These are phyloP conservation scores for Hanseniaspora sp. DNA, from an alignment of 1,139 yeast genomes.

Conservation along the genomic window DNA sequence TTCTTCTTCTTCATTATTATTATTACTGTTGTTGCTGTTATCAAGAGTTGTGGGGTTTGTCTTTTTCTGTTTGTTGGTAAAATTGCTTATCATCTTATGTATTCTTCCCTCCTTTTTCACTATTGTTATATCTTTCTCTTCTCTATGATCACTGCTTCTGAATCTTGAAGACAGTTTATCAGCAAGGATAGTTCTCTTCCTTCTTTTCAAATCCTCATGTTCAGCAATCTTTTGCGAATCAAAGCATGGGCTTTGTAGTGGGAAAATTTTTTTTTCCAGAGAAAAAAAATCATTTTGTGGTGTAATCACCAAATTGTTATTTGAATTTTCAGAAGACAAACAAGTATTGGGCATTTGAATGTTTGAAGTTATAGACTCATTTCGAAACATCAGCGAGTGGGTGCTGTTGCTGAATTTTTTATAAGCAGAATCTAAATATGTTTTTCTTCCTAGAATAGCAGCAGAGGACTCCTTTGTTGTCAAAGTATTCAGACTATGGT, in stretches of 20 bases:
- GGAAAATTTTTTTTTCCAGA: not conserved
- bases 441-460: not conserved
- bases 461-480: not conserved
- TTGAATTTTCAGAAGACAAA: not conserved
- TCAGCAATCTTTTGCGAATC: conserved; percentile 1
- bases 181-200: not conserved
- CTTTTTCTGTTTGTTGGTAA: not conserved
- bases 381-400: not conserved
- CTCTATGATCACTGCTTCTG: not conserved
- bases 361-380: not conserved
- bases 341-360: not conserved
- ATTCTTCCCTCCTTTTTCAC: not conserved
- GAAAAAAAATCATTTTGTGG: not conserved
- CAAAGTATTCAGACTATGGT: not conserved
- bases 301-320: not conserved
- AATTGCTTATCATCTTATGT: not conserved
- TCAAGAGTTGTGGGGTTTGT: not conserved
- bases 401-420: not conserved
- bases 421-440: not conserved
- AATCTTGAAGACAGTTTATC: not conserved
- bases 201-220: not conserved
- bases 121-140: no score
- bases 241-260: conserved; percentile 1
- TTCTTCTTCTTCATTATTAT: not conserved
- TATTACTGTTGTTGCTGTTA: not conserved